Conservation (phyloP, 2,329 filamentous ascomycete genomes). For the Herpotrichia juniperi region DNA sequence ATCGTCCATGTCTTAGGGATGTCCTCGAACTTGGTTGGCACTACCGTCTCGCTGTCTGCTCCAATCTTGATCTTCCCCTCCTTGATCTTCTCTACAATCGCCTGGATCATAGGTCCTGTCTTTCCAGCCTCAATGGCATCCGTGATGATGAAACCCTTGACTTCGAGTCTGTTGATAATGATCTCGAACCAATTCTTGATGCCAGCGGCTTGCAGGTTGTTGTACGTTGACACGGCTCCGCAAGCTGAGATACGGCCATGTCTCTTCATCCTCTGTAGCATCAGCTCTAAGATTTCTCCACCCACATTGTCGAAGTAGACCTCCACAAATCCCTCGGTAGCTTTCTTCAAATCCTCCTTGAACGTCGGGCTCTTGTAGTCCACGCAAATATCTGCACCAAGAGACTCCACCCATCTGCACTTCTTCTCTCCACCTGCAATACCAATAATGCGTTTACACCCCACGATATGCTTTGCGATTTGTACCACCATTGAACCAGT, state of each 20-base stretch:
- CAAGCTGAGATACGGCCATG: constrained; percentile 51
- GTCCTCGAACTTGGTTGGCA: constrained; percentile 55
- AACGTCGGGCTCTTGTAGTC: constrained; percentile 61
- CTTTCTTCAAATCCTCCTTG: constrained; percentile 52
- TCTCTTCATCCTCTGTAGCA: constrained; percentile 51
- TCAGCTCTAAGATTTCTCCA: constrained; percentile 54
- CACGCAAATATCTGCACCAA: constrained; percentile 61
- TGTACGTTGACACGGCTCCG: constrained; percentile 53
- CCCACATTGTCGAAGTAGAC: constrained; percentile 61
- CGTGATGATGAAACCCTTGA: constrained; percentile 53
- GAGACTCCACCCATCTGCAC: constrained; percentile 57
- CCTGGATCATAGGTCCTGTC: constrained; percentile 28
- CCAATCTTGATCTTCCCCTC: constrained; percentile 56
- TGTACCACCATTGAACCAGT: constrained; percentile 73
- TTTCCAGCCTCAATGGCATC: constrained; percentile 43
- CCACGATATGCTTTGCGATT: constrained; percentile 58
- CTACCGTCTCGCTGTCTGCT: constrained; percentile 55
- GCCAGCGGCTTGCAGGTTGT: constrained; percentile 36
- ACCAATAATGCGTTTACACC: constrained; percentile 57
- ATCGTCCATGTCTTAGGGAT: constrained; percentile 56
- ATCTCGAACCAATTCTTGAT: constrained; percentile 54
- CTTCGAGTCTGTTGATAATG: constrained; percentile 47
- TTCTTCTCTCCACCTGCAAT: constrained; percentile 61
- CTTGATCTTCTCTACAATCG: constrained; percentile 35
- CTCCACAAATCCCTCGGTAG: constrained; percentile 58